Conservation (phyloP, 1,284 basidiomycete species). For the Uromyces viciae-fabae region DNA sequence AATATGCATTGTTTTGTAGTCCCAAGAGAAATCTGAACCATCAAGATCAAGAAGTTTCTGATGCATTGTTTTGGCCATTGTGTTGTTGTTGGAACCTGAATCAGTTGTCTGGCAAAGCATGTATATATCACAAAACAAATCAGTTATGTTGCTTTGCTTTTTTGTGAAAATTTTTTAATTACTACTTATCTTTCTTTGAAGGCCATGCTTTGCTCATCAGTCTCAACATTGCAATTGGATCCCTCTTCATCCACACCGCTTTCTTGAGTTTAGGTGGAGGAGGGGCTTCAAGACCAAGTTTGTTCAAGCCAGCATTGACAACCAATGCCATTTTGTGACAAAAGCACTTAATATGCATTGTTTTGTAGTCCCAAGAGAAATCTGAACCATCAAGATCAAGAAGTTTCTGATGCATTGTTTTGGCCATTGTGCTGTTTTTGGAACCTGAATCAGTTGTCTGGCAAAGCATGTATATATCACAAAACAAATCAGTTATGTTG, state of each 20-base stretch:
- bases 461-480: background rate
- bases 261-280: conserved; percentile 1
- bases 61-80: conserved; percentile 11
- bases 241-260: too few species aligned
- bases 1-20: background rate
- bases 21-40: background rate
- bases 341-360: background rate
- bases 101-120: conserved; percentile 23
- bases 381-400: background rate
- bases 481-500: background rate
- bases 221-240: too few species aligned
- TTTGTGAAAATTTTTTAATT: too few species aligned
- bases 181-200: too few species aligned
- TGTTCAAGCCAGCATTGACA: background rate
- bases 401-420: background rate
- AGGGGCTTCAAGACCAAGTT: background rate
- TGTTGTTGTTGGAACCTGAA: background rate
- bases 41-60: background rate
- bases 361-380: background rate
- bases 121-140: too few species aligned
- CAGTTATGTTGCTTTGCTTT: too few species aligned
- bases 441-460: conserved; percentile 9
- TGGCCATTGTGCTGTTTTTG: background rate
- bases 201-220: too few species aligned
- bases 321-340: background rate